Evolutionary conservation across 495 filamentous ascomycete genomes (phyloP).

Genomic region (Jackrogersella minutella): DNA sequence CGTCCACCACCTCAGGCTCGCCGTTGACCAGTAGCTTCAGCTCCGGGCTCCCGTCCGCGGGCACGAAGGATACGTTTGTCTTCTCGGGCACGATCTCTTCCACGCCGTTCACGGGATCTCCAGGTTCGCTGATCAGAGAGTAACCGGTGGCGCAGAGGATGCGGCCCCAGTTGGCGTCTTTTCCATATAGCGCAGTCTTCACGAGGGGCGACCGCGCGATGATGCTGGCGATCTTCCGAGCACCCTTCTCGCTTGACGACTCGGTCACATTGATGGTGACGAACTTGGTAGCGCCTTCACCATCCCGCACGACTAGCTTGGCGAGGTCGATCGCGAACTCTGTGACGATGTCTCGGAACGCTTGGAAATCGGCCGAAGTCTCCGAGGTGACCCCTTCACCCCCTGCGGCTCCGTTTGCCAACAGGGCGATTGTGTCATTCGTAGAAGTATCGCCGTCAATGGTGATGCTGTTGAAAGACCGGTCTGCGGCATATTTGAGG

Average conservation of each 20-base stretch:
- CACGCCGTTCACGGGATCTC: constrained; percentile 62
- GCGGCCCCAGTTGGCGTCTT: constrained; percentile 97
- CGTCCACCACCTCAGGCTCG: constrained; percentile 92
- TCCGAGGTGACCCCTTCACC: constrained; percentile 67
- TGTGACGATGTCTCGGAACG: constrained; percentile 73
- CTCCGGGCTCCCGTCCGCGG: constrained; percentile 79
- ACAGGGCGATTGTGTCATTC: constrained; percentile 93
- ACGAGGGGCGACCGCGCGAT: constrained; percentile 95
- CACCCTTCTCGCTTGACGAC: constrained; percentile 69
- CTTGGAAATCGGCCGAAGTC: constrained; percentile 67
- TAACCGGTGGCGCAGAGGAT: constrained; percentile 96
- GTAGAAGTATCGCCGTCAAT: constrained; percentile 97
- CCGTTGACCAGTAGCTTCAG: constrained; percentile 88
- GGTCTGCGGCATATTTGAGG: constrained; percentile 77
- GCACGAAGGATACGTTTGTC: constrained; percentile 92
- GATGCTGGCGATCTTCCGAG: constrained; percentile 76
- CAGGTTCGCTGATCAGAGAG: constrained; percentile 72
- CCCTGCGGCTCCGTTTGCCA: constrained; percentile 93
- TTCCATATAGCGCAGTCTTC: constrained; percentile 95
- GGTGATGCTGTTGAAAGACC: constrained; percentile 96
- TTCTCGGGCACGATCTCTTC: constrained; percentile 76
- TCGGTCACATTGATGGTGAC: constrained; percentile 88
- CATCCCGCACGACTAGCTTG: constrained; percentile 92
- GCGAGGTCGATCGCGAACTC: constrained; percentile 83
- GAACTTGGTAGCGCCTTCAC: constrained; percentile 98